Conservation (phyloP, 805 yeast genomes). For the Metschnikowia noctiluminum region DNA sequence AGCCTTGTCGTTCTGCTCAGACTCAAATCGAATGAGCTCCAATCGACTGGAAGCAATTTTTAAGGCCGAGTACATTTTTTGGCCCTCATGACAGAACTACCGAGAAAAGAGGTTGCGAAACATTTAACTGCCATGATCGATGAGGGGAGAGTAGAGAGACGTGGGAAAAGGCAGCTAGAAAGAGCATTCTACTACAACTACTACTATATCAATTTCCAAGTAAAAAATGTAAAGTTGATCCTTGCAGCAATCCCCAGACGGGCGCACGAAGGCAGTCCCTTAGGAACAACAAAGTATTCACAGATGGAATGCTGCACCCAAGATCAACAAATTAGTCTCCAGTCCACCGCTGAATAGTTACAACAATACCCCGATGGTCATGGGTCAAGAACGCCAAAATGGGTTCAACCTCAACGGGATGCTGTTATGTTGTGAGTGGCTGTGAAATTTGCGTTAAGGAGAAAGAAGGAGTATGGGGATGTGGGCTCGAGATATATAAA, state of each 20-base stretch:
- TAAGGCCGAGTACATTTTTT: too few relatives aligned
- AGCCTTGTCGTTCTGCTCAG: too few relatives aligned
- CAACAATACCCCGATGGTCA: slow-evolving; percentile 61
- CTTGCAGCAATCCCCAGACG: slow-evolving; percentile 70
- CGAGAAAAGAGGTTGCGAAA: too few relatives aligned
- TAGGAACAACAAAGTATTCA: slow-evolving; percentile 45
- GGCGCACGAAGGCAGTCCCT: slow-evolving; percentile 75
- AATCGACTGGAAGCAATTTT: too few relatives aligned
- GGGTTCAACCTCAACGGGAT: slow-evolving; percentile 70
- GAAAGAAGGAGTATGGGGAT: neutral
- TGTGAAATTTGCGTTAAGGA: slow-evolving; percentile 60
- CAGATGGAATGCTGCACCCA: slow-evolving; percentile 73
- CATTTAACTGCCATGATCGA: too few relatives aligned
- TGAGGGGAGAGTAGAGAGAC: neutral
- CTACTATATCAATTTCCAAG: neutral
- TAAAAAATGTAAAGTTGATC: slow-evolving; percentile 49
- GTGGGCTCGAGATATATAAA: slow-evolving; percentile 12
- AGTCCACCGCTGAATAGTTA: slow-evolving; percentile 45
- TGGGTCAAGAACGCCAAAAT: slow-evolving; percentile 64
- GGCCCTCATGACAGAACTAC: too few relatives aligned
- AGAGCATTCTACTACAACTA: neutral
- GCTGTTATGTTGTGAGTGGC: slow-evolving; percentile 60
- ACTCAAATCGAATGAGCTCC: too few relatives aligned
- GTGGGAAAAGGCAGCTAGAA: neutral
- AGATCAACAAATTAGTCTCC: slow-evolving; percentile 62